These are phyloP conservation scores for Phaffomyces antillensis DNA, from an alignment of 805 yeast species.

Conservation along the genomic window DNA sequence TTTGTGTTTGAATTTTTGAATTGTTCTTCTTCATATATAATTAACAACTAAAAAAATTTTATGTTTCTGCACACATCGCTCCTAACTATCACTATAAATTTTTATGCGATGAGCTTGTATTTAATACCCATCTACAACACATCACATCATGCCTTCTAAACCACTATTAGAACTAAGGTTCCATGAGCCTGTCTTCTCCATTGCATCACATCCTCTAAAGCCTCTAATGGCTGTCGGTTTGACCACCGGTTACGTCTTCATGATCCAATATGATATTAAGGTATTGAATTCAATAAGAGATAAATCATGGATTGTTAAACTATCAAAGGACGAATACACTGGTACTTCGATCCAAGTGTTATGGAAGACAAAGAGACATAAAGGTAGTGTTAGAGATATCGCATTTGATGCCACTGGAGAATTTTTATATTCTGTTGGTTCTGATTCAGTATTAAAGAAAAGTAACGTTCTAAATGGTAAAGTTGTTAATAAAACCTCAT, in stretches of 20 bases:
- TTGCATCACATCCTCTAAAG: constrained; percentile 70
- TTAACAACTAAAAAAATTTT: background rate
- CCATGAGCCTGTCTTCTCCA: constrained; percentile 64
- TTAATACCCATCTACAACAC: background rate
- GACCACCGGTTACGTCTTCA: constrained; percentile 72
- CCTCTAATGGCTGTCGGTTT: constrained; percentile 63
- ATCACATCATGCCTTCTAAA: background rate
- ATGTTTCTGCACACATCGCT: no score
- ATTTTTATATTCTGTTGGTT: constrained; percentile 61
- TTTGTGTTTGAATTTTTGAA: background rate
- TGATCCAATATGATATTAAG: constrained; percentile 51
- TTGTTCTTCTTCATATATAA: no score
- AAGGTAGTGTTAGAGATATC: constrained; percentile 75
- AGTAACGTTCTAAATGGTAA: constrained; percentile 69
- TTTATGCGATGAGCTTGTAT: constrained; percentile 2
- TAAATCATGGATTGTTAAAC: constrained; percentile 19
- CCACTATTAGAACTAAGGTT: constrained; percentile 32
- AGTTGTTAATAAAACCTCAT: constrained; percentile 49
- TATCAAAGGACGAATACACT: constrained; percentile 15
- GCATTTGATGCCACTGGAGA: constrained; percentile 49
- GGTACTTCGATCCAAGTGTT: constrained; percentile 18
- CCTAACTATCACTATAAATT: background rate
- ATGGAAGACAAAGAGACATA: constrained; percentile 91
- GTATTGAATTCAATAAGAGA: constrained; percentile 12
- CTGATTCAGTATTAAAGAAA: constrained; percentile 71